A percentile compares a stretch with the other conserved stretches of the same genome.
phyloP scores from a whole-genome alignment of 2,329 filamentous ascomycete genomes.

The Ceratocystiopsis sp. region DNA sequence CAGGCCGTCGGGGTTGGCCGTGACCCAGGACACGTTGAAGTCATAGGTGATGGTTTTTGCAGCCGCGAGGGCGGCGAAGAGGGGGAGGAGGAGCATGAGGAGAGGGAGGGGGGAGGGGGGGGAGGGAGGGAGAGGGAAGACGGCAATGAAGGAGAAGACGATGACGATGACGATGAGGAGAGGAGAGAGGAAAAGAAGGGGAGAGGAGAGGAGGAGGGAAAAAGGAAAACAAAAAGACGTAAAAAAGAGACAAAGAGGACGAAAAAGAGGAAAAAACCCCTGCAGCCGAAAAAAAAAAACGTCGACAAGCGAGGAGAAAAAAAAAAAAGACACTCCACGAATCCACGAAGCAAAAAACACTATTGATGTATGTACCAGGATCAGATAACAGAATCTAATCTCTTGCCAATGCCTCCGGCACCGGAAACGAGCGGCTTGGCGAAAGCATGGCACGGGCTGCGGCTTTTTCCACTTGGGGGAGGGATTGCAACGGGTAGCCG shows the following conservation, averaged over 20 bases:
- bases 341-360: too few species aligned
- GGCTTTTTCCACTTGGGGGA: too few species aligned
- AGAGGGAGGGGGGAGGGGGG: not conserved
- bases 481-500: too few species aligned
- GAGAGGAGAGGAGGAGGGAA: not conserved
- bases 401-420: too few species aligned
- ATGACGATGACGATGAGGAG: not conserved
- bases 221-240: not conserved
- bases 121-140: slow-evolving; percentile 1
- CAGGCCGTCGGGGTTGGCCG: slow-evolving; percentile 52
- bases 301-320: not conserved
- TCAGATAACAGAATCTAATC: not conserved
- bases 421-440: not conserved
- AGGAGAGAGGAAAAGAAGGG: not conserved
- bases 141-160: not conserved
- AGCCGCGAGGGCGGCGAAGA: slow-evolving; percentile 13
- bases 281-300: not conserved
- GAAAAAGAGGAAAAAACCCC: not conserved
- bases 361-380: not conserved
- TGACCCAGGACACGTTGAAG: slow-evolving; percentile 57
- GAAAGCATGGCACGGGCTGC: not conserved
- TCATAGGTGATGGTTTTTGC: slow-evolving; percentile 35
- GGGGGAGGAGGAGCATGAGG: slow-evolving; percentile 4
- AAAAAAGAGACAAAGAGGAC: not conserved
- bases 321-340: too few species aligned